phyloP scores from a whole-genome alignment of 352 stramenopile genomes.

The Achlya hypogyna region DNA sequence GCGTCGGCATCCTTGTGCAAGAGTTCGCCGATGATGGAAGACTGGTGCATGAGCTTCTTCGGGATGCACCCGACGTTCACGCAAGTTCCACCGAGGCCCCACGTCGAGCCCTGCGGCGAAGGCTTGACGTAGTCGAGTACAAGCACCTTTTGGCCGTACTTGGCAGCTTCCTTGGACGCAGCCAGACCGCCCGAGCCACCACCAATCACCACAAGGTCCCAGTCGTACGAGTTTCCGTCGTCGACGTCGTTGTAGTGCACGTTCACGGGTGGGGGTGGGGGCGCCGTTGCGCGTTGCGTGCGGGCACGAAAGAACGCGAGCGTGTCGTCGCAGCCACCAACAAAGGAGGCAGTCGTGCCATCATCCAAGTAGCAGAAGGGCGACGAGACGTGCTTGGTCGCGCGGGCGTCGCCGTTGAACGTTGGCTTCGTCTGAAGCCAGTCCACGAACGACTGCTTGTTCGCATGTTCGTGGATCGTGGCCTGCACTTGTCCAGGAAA shows the following conservation, averaged over 20 bases:
- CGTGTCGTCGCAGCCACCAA: slow-evolving; percentile 61
- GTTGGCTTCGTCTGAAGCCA: slow-evolving; percentile 38
- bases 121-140: slow-evolving; percentile 94
- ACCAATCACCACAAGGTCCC: slow-evolving; percentile 76
- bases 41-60: slow-evolving; percentile 99
- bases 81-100: slow-evolving; percentile 94
- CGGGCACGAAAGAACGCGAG: slow-evolving; percentile 40
- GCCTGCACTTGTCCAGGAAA: slow-evolving; percentile 42
- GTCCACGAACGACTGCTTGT: slow-evolving; percentile 44
- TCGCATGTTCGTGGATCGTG: slow-evolving; percentile 40
- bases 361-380: slow-evolving; percentile 51
- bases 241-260: slow-evolving; percentile 17
- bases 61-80: slow-evolving; percentile 99
- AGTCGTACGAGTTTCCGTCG: slow-evolving; percentile 51
- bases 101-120: slow-evolving; percentile 80
- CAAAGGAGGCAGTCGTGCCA: slow-evolving; percentile 40
- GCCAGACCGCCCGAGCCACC: slow-evolving; percentile 86
- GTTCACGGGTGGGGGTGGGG: slow-evolving; percentile 13
- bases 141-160: slow-evolving; percentile 90
- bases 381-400: slow-evolving; percentile 49
- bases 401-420: slow-evolving; percentile 35
- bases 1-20: slow-evolving; percentile 74
- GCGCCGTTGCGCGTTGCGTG: not conserved
- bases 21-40: slow-evolving; percentile 84
- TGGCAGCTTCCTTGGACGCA: slow-evolving; percentile 91